Evolutionary conservation across 2,329 filamentous ascomycete genomes (phyloP), one percentile per base, ranked within the genome.

Genomic region (Xylariaceae sp.): DNA sequence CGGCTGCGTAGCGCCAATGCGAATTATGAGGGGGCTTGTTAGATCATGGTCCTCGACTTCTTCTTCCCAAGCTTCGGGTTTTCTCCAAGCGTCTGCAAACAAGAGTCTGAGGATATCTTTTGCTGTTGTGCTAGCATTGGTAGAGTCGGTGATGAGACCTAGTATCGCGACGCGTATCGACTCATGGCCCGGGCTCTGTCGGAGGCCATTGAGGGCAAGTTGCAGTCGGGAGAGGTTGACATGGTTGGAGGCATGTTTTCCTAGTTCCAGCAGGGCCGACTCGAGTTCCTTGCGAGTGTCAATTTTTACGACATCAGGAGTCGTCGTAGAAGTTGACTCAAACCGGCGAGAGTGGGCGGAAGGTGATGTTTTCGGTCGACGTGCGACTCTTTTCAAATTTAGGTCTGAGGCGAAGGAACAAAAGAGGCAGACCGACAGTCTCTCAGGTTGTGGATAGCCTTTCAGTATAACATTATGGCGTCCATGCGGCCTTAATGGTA

Each of bases 151-250:
- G 12, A 65, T 67, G 31, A 83, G 65, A 7, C 77, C 79, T 6
- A 85, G 67, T 46, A 86, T 73, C 11, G 82, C 83, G 54, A 86
- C 73, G 19, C 83, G 75, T 34, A 85, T 75, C 2, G 79, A 75
- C 67, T 86, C 83, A 37, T 76, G 66, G 3, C 83, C 83, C 0
- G 79, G 71, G 1, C 69, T 65, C 64, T 86, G 80, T 35, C 79
- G 76, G 56, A 86, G 68, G 27, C 87, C 84, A 59, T 83, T 79
- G 27, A 89, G 72, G 9, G 87, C 88, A 62, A 92, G 79, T 69
- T 89, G 85, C 45, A 91, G 68, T 53, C 86, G 78, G 32, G 86
- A 83, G n/a, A 86, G 76, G 64, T 87, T 87, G 51, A 88, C 77
- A 62, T 84, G 79, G 55, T 76, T 79, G 29, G 81, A 77, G 1